Evolutionary conservation across 2,329 filamentous ascomycete species (phyloP).

Genomic region (Colletotrichum sublineola): DNA sequence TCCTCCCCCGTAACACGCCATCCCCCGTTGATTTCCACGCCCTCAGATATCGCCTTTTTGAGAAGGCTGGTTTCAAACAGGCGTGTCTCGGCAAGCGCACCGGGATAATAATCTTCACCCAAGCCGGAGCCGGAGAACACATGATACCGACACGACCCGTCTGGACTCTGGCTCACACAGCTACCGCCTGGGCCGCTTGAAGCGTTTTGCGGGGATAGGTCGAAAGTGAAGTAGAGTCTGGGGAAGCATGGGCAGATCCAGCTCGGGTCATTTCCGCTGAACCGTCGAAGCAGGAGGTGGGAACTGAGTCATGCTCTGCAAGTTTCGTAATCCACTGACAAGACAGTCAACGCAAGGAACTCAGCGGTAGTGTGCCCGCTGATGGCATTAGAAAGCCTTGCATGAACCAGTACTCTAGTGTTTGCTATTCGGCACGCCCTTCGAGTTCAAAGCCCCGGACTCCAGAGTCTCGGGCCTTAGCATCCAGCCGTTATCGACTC

Average conservation of each 20-base stretch:
- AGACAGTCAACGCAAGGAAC: constrained; percentile 24
- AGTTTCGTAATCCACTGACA: constrained; percentile 25
- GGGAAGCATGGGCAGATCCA: constrained; percentile 42
- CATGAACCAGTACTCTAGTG: constrained; percentile 16
- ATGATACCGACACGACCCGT: constrained; percentile 19
- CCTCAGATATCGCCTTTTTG: constrained; percentile 32
- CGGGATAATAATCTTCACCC: constrained; percentile 40
- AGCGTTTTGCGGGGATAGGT: constrained; percentile 35
- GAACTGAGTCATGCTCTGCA: constrained; percentile 29
- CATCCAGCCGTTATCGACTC: background rate
- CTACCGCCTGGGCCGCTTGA: constrained; percentile 28
- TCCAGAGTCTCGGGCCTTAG: constrained; percentile 4
- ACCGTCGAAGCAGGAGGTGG: constrained; percentile 16
- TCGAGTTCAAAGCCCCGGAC: constrained; percentile 13
- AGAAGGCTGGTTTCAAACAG: constrained; percentile 41
- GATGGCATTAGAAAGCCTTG: constrained; percentile 20
- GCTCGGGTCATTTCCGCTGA: constrained; percentile 42
- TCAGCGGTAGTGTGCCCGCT: constrained; percentile 27
- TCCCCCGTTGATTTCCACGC: constrained; percentile 27
- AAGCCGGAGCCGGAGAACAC: constrained; percentile 16
- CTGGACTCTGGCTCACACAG: constrained; percentile 17
- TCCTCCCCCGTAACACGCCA: constrained; percentile 24
- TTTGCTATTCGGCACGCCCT: background rate
- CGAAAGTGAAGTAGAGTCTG: constrained; percentile 28
- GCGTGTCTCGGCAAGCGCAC: constrained; percentile 31